Base-by-base conservation (phyloP, 495 filamentous ascomycete species). In the Xylaria intraflava region DNA sequence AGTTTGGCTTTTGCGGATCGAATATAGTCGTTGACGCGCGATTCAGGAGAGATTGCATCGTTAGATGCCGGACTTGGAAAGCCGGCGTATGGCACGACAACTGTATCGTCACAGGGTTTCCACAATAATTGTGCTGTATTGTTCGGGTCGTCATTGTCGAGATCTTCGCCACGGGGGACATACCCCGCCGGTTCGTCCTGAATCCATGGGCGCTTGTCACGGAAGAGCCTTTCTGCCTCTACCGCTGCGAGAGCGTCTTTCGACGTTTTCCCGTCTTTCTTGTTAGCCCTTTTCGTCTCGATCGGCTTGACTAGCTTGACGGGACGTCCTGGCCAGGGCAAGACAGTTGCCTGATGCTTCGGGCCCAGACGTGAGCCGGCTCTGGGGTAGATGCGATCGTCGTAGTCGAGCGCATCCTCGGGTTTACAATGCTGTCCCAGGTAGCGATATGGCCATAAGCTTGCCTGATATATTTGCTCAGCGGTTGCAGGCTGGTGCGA, bases 381-480 rank as follows among this genome's bases (percentile, higher is more conserved):
- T 51, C 94, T 85, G 17, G 93, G 93, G 60, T 96, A 97, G 55
- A 97, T 97, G 44, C 94, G 87, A 68, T 99, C 93, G 61, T 99
- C 94, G 64, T 95, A 94, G 64, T 99, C 94, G 14, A 99, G 72
- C 3, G 89, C 93, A 75, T 99, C 93, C 71, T 99, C 93, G 10
- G 94, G 87, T 51, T 89, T 84, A 68, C 93, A 96, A 70, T 99
- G 94, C 52, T 95, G 90, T 2, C 93, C 93, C 14, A 97, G 72
- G 64, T 99, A 99, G 49, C 93, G 83, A 69, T 93, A 96, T 16
- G 91, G 93, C 93, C 93, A 99, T 70, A 95, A 80, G 60, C 85
- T 88, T 33, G 90, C 89, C 57, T 95, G 87, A 51, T 90, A 87
- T 30, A 89, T 84, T 65, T 97, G 94, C 65, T 95, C 94, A 43